Evolutionary conservation across 2,329 filamentous ascomycete species (phyloP).

Genomic region (Cladorrhinum sp.): DNA sequence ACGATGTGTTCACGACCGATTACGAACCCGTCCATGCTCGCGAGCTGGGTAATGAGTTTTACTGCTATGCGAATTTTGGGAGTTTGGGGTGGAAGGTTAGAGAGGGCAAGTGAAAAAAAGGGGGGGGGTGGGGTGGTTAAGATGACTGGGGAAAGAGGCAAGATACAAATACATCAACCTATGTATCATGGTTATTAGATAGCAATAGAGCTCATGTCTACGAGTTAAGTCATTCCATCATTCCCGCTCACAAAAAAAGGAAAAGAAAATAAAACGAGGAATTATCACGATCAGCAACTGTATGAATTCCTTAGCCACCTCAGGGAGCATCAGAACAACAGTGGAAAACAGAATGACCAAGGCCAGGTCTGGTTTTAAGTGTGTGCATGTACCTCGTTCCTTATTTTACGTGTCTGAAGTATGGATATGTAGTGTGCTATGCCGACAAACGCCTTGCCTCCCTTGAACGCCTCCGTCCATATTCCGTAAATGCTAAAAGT

Average conservation of each 20-base stretch:
- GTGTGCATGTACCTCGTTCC: neutral
- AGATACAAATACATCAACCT: neutral
- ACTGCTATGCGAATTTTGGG: conserved; percentile 76
- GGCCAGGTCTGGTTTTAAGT: too few relatives aligned
- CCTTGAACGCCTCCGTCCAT: neutral
- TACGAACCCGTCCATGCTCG: conserved; percentile 68
- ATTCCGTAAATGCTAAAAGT: neutral
- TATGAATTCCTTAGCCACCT: too few relatives aligned
- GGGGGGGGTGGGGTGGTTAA: too few relatives aligned
- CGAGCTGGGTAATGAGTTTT: conserved; percentile 76
- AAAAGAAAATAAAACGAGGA: too few relatives aligned
- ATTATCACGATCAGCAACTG: too few relatives aligned
- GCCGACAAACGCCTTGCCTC: neutral
- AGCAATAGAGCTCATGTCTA: too few relatives aligned
- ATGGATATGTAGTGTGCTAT: neutral
- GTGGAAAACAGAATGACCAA: neutral
- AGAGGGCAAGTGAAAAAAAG: conserved; percentile 6
- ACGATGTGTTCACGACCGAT: conserved; percentile 61
- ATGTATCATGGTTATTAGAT: too few relatives aligned
- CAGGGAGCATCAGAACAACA: too few relatives aligned
- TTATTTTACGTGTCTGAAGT: too few relatives aligned
- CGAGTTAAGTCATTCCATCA: too few relatives aligned
- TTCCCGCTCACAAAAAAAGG: too few relatives aligned
- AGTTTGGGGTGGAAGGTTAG: conserved; percentile 22
- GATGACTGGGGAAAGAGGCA: too few relatives aligned